phyloP scores from a whole-genome alignment of 2,329 filamentous ascomycete genomes.

The Periconia macrospinosa region DNA sequence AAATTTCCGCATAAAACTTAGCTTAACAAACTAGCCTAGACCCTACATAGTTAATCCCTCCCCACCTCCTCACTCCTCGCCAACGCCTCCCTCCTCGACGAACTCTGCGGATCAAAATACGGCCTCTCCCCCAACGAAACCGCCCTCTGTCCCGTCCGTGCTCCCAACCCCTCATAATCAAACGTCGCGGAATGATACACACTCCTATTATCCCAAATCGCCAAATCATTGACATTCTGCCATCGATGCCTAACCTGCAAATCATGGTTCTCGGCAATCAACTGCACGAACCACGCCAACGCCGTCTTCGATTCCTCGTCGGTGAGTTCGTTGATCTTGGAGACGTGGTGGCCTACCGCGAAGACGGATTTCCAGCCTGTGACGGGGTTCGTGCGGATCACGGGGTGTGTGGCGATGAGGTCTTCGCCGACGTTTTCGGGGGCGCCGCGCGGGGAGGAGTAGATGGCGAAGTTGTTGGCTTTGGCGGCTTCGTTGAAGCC shows the following conservation, averaged over 20 bases:
- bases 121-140: conserved; percentile 59
- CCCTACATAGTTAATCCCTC: too few species aligned
- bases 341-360: conserved; percentile 46
- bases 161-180: conserved; percentile 59
- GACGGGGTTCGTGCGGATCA: conserved; percentile 54
- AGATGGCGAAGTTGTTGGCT: conserved; percentile 47
- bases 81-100: conserved; percentile 47
- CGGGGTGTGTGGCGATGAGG: conserved; percentile 56
- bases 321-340: conserved; percentile 49
- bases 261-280: conserved; percentile 44
- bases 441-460: conserved; percentile 51
- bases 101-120: conserved; percentile 56
- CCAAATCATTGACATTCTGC: conserved; percentile 51
- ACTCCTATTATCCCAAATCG: conserved; percentile 66
- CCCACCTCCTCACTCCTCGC: not conserved
- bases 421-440: conserved; percentile 58
- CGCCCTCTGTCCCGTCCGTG: conserved; percentile 51
- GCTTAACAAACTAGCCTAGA: too few species aligned
- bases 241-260: conserved; percentile 46
- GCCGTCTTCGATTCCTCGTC: conserved; percentile 47
- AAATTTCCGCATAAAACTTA: too few species aligned
- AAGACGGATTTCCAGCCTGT: conserved; percentile 51
- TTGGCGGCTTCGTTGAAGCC: conserved; percentile 43
- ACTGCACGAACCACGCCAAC: conserved; percentile 46
- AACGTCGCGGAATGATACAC: conserved; percentile 61